Percentiles rank a stretch among this genome's conserved stretches.
Conservation (phyloP, 2,329 filamentous ascomycete genomes). For the Scedosporium dehoogii region DNA sequence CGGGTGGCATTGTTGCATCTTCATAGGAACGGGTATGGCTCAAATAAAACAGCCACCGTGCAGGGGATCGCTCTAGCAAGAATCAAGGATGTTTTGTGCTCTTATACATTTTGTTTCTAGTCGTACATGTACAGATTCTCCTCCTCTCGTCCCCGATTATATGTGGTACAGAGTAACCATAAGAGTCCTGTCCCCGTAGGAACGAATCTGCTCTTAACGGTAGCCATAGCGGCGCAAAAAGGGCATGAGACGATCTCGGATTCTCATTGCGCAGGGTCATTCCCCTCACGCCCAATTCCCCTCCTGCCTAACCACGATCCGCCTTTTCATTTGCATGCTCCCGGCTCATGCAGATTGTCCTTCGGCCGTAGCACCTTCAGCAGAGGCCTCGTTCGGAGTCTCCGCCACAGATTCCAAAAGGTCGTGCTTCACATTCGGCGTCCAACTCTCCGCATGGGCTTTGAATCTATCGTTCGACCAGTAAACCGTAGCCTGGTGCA, state of each 20-base stretch:
- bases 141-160: background rate
- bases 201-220: too few relatives aligned
- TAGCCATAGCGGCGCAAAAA: too few relatives aligned
- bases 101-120: constrained; percentile 4
- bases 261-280: too few relatives aligned
- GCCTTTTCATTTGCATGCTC: too few relatives aligned
- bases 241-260: too few relatives aligned
- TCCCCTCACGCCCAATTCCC: too few relatives aligned
- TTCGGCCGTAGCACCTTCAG: background rate
- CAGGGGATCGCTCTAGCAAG: background rate
- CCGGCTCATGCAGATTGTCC: too few relatives aligned
- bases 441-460: constrained; percentile 37
- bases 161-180: background rate
- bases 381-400: background rate
- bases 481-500: constrained; percentile 35
- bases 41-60: background rate
- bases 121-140: constrained; percentile 4
- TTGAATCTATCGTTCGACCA: constrained; percentile 41
- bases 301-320: too few relatives aligned
- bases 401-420: constrained; percentile 17
- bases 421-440: constrained; percentile 42
- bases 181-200: constrained; percentile 10
- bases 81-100: background rate
- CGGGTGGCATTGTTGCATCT: background rate
- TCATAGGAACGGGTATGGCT: background rate